Base-by-base conservation (phyloP, 148 eudicot species). In the Limonium bicolor region DNA sequence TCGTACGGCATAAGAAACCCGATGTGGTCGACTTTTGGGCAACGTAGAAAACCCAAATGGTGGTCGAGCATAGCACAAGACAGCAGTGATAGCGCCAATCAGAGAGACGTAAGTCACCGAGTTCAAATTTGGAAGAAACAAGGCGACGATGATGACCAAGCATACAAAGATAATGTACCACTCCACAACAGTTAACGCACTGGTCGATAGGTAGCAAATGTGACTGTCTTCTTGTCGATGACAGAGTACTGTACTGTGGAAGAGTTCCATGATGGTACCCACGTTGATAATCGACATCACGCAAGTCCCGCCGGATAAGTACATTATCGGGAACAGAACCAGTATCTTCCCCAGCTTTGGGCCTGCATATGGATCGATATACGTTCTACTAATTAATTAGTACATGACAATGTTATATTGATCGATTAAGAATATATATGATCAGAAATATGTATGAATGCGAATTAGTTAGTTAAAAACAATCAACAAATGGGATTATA, bases 261-360 rank as follows among this genome's bases (percentile, higher is more conserved):
- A 52, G 26, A 43, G 53, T 27, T 68, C 47, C 64, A 81, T 44
- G 20, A 62, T 58, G 3, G 54, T 29, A 19, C 78, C 81, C 14
- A 78, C 81, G 0, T 22, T 58, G 50, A 77, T 81, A 6, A 66
- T 57, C 18, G 65, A 51, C 50, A 65, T 33, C 5, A 61, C 62
- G 41, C 92, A 81, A 6, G 76, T 60, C 1, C 81, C 92, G n/a
- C 81, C 73, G 17, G 92, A 73, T 43, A 77, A 64, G 55, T 77
- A 81, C 78, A 73, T 54, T 4, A 68, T 58, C 19, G 92, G 85
- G 25, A 77, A 68, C 2, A 81, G 31, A 0, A 59, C 66, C 12
- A 81, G 50, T 35, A 67, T 18, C 42, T 77, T 81, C 14, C 85
- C 92, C 36, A 73, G 23, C 46, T 61, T 81, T 30, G 38, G 59